Evolutionary conservation across 73 alveolate genomes (phyloP), one percentile per base, ranked within the genome.

Genomic region (Loxodes magnus): DNA sequence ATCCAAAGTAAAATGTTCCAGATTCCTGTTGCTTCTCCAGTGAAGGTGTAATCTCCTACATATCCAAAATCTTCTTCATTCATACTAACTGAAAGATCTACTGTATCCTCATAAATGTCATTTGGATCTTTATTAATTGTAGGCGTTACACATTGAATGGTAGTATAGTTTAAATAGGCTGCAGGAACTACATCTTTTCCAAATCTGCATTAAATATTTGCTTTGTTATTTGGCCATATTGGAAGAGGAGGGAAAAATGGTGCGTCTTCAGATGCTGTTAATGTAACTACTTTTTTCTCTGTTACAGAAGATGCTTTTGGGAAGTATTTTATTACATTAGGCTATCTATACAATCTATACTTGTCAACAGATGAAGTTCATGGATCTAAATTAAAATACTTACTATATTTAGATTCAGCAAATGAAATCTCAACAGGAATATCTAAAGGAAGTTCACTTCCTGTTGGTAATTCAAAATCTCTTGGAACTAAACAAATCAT

Each of bases 121-220:
- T 87, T 87, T 28, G 83, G 74, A 41, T 70, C 81, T 35, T 68
- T 88, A 35, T 72, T 62, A 35, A 84, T 70, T 23, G 68, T 74
- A 3, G 97, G 97, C 3, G 91, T 77, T 14, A 81, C 74, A 42
- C 97, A 87, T 57, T 54, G 71, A n/a, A 87, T 73, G 34, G 61
- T 65, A 15, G 97, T 82, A 43, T 62, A 56, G 54, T 82, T 82
- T 24, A 77, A 64, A 52, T 31, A 77, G 46, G 62, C 87, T 29
- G 91, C 97, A 17, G 74, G 79, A 6, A 90, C 55, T 4, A 94
- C 97, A 57, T 68, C 72, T 49, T 74, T 58, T n/a, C 97, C 97
- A 65, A 82, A 87, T 71, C 79, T 56, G 51, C 97, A 87, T 10
- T 50, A 52, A 1, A 87, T 77, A 0, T 86, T 82, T 23, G 64